Evolutionary conservation across 1,284 basidiomycete genomes (phyloP).

Genomic region (Ceratobasidium sp.): DNA sequence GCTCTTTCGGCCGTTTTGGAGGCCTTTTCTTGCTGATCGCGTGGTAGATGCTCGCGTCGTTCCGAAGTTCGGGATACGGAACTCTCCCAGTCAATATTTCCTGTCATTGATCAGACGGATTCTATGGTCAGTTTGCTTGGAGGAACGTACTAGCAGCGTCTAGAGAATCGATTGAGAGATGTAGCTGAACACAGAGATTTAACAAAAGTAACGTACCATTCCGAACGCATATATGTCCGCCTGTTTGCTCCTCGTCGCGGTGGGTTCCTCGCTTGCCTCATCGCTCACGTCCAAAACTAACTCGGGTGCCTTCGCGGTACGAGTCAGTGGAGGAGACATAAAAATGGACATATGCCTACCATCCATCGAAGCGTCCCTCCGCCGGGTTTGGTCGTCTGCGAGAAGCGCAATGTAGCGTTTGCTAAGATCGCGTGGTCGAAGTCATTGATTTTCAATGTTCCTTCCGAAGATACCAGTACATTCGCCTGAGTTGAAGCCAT

Average conservation of each 20-base stretch:
- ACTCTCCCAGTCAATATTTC: constrained; percentile 8
- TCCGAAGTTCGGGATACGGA: not conserved
- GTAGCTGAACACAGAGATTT: too few species aligned
- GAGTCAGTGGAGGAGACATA: not conserved
- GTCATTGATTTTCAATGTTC: constrained; percentile 2
- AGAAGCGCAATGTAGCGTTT: constrained; percentile 1
- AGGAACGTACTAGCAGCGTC: not conserved
- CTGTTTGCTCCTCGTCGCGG: not conserved
- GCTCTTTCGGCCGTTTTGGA: not conserved
- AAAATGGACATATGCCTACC: not conserved
- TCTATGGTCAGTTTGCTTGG: not conserved
- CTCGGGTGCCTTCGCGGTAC: constrained; percentile 11
- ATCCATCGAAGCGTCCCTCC: not conserved
- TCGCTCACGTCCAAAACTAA: not conserved
- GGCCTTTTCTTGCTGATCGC: not conserved
- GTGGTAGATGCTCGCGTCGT: not conserved
- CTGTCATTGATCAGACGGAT: not conserved
- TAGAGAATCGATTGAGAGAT: not conserved
- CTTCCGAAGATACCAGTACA: constrained; percentile 1
- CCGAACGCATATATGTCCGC: constrained; percentile 23
- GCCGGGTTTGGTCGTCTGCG: not conserved
- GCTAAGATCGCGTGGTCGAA: constrained; percentile 3
- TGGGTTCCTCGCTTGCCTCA: not conserved
- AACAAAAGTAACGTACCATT: constrained; percentile 1
- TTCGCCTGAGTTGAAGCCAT: not conserved